Evolutionary conservation across 2,329 filamentous ascomycete genomes (phyloP), one percentile per base, ranked within the genome.

Genomic region (Phialocephala subalpina): DNA sequence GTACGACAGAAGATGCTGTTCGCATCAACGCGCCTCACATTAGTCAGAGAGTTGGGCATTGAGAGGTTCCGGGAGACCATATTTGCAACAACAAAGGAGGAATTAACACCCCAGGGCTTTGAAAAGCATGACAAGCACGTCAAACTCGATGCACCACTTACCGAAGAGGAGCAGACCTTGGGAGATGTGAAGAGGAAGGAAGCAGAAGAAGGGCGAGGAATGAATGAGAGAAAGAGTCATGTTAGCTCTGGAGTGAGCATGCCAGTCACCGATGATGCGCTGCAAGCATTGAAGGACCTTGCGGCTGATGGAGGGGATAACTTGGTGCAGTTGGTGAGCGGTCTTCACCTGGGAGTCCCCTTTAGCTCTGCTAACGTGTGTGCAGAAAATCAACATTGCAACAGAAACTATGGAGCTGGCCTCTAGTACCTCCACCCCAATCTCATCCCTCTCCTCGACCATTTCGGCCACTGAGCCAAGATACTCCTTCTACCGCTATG

Each of bases 1-100:
- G 92, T 96, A 64, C 89, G 92, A 45, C 90, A 93, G 77, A 96
- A 96, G 83, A 96, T 93, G 90, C 86, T 96, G 25, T 94, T 95
- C 77, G 92, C 92, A 6, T 87, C 89, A 27, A 94, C 92, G 33
- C 86, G 92, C 11, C 82, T 94, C 72, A 92, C 92, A 0, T 84
- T 96, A 1, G 86, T 90, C 58, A 86, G 92, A 49, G 92, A 95
- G 79, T 83, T 96, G 11, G 92, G 93, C 55, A 86, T 88, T 62
- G 92, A 96, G 77, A 85, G 93, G 73, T 95, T 96, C 79, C 82
- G 90, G 60, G 91, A 94, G 77, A 91, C 87, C 27, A 83, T 95
- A 49, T 93, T 94, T 76, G 87, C 86, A 12, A 95, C 91, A 0
- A 86, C 84, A 47, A 81, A 88, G 27, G 85, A 87, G 22, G 92